A percentile compares a stretch with the other conserved stretches of the same genome.
Evolutionary conservation across 345 rosid genomes (phyloP).

Genomic region (Euphorbia pulcherrima): DNA sequence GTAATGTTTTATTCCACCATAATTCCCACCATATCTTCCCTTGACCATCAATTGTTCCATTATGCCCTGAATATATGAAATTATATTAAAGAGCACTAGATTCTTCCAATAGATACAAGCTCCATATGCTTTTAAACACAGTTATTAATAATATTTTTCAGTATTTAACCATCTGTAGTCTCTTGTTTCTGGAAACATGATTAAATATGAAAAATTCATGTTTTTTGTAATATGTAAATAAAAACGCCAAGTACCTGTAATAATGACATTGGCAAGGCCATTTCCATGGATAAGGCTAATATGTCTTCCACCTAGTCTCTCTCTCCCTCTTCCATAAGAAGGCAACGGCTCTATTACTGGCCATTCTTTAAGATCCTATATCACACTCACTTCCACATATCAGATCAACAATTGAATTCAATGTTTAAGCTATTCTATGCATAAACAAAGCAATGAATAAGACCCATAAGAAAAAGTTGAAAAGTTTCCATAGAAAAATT

Average conservation of each 20-base stretch:
- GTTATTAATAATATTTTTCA: too few species aligned
- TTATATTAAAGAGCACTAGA: too few species aligned
- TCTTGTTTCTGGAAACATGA: too few species aligned
- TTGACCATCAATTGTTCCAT: constrained; percentile 93
- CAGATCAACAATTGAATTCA: background rate
- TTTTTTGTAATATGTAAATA: too few species aligned
- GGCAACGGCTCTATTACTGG: constrained; percentile 85
- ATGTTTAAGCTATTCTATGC: too few species aligned
- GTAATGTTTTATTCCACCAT: constrained; percentile 95
- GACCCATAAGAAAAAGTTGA: background rate
- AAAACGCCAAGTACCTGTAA: constrained; percentile 54
- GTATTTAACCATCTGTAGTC: too few species aligned
- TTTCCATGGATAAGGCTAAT: constrained; percentile 97
- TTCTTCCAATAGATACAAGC: too few species aligned
- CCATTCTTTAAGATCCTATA: constrained; percentile 82
- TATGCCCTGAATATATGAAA: constrained; percentile 51
- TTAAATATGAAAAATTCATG: too few species aligned
- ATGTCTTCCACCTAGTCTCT: constrained; percentile 92
- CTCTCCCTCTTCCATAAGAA: constrained; percentile 99
- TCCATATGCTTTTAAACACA: too few species aligned
- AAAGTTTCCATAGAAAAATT: background rate
- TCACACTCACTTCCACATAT: background rate
- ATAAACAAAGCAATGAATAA: background rate
- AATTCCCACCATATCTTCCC: constrained; percentile 99
- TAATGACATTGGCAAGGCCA: constrained; percentile 74